Evolutionary conservation across 768 basidiomycete species (phyloP).

Genomic region (Tephrocybe sp.): DNA sequence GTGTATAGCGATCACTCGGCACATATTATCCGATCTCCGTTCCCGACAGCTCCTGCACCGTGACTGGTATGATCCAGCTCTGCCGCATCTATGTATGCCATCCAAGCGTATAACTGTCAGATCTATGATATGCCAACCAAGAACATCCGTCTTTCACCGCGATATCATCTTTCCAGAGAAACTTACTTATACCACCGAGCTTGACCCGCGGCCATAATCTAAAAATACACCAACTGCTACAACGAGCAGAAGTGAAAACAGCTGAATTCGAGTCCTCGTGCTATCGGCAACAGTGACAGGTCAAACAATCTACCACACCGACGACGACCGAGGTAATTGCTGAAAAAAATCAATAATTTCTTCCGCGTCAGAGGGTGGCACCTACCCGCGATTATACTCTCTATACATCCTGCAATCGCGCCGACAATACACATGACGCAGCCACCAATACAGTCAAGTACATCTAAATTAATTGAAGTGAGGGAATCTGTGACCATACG

Average conservation of each 20-base stretch:
- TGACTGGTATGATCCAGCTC: no score
- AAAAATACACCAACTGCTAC: no score
- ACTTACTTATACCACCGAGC: no score
- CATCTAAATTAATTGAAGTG: constrained; percentile 22
- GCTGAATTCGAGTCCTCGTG: no score
- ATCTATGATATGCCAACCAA: no score
- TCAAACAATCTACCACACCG: not conserved
- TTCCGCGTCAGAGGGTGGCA: not conserved
- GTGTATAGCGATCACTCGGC: constrained; percentile 21
- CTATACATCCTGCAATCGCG: constrained; percentile 41
- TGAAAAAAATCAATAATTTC: not conserved
- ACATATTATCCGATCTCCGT: not conserved
- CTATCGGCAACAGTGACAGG: not conserved
- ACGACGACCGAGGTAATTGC: not conserved
- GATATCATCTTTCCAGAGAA: no score
- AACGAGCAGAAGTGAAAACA: no score
- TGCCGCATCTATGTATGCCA: no score
- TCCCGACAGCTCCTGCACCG: not conserved
- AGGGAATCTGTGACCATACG: not conserved
- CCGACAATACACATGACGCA: constrained; percentile 38
- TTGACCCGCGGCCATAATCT: no score
- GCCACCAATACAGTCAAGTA: constrained; percentile 45
- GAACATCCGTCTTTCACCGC: no score
- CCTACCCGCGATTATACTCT: constrained; percentile 48
- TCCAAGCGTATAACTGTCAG: no score